Evolutionary conservation across 306 rosid genomes (phyloP).

Genomic region (Begonia fuchsioides): DNA sequence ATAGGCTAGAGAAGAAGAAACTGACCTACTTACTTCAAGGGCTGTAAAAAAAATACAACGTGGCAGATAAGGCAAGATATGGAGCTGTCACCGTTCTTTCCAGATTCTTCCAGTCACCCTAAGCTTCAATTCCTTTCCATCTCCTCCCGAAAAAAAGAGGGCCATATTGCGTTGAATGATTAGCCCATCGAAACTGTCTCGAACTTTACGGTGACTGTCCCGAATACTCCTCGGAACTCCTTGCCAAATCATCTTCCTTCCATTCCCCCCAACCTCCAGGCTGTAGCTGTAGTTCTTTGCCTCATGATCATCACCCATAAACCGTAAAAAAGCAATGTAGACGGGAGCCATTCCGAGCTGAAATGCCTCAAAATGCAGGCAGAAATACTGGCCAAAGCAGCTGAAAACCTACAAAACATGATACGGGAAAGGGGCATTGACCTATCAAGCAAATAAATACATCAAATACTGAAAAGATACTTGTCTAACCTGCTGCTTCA

Average conservation of each 20-base stretch:
- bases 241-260: slow-evolving; percentile 88
- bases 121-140: slow-evolving; percentile 67
- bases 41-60: slow-evolving; percentile 1
- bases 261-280: slow-evolving; percentile 59
- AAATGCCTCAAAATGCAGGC: slow-evolving; percentile 32
- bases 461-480: too few relatives aligned
- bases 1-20: slow-evolving; percentile 2
- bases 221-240: slow-evolving; percentile 86
- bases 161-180: slow-evolving; percentile 87
- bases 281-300: slow-evolving; percentile 70
- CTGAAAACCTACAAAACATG: slow-evolving; percentile 57
- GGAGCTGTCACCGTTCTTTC: slow-evolving; percentile 50
- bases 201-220: slow-evolving; percentile 78
- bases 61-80: slow-evolving; percentile 8
- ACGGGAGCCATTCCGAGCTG: slow-evolving; percentile 25
- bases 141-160: slow-evolving; percentile 66
- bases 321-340: slow-evolving; percentile 65
- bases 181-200: slow-evolving; percentile 83
- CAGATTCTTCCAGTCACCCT: slow-evolving; percentile 89
- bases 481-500: too few relatives aligned
- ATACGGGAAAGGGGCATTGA: slow-evolving; percentile 6
- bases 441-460: neutral
- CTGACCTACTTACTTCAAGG: neutral
- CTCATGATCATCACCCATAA: slow-evolving; percentile 82
- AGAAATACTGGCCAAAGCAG: slow-evolving; percentile 72